phyloP scores from a whole-genome alignment of 371 early-diverging fungal species.

The Chytridium lagenaria region DNA sequence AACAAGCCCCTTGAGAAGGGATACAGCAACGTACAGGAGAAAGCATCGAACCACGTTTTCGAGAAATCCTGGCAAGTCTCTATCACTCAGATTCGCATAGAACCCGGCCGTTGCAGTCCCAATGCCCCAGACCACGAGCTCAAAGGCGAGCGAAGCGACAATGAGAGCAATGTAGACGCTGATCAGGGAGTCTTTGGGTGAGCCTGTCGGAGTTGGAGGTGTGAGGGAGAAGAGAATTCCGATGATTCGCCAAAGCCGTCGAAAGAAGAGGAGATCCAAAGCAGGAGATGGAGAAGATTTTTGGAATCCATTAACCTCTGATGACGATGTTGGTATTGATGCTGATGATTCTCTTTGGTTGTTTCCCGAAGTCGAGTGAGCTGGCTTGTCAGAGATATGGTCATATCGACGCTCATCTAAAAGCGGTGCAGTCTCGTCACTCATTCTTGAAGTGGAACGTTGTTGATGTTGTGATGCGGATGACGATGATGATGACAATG shows the following conservation, averaged over 20 bases:
- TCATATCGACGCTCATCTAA: no score
- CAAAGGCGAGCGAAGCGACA: conserved; percentile 53
- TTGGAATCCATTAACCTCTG: no score
- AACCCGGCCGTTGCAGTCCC: conserved; percentile 76
- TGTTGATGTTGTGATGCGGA: no score
- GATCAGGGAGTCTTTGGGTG: conserved; percentile 9
- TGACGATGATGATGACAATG: no score
- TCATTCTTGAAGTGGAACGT: no score
- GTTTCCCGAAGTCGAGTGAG: no score
- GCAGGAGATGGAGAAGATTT: no score
- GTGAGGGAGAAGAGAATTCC: neutral
- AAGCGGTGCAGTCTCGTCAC: no score
- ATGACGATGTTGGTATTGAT: no score
- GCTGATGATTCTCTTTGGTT: no score
- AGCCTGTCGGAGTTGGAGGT: neutral
- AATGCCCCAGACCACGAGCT: conserved; percentile 71
- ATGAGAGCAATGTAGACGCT: conserved; percentile 56
- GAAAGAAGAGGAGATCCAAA: neutral
- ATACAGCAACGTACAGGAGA: conserved; percentile 54
- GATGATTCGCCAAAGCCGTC: neutral
- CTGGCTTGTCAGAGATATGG: no score
- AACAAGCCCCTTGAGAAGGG: conserved; percentile 13
- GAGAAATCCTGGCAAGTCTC: conserved; percentile 65
- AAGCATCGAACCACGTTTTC: conserved; percentile 60
- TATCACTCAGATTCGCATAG: conserved; percentile 69